Base-by-base conservation (phyloP, 768 basidiomycete species). In the Phylloporus scabripes region DNA sequence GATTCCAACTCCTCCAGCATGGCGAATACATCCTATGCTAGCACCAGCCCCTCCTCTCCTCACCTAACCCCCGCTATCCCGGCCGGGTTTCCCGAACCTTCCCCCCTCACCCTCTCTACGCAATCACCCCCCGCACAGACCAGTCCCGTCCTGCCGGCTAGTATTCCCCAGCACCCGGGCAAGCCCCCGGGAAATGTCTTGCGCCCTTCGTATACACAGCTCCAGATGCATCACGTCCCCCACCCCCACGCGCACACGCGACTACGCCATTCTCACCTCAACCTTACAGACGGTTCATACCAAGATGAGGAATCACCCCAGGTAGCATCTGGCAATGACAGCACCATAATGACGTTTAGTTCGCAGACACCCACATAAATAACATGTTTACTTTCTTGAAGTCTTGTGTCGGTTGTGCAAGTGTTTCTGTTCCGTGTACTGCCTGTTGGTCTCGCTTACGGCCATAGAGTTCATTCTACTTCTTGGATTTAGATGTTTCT, bases 211-310 rank as follows among this genome's bases (percentile, higher is more conserved):
- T 87, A 82, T 60, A 66, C 77, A 12, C 62, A 73, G 5, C 60
- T 74, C 20, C 82, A 78, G 60, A 85, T 89, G 83, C 86, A 88
- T 57, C 87, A 87, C 54, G 83, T 88, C 39, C 83, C 86, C 1
- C 86, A 87, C 54, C 84, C 86, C 2, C 86, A 87, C 50, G 83
- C 85, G 0, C 85, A 88, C 57, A 81, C 85, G 0, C 77, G 84
- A 29, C 83, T 85, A 53, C 86, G 83, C 54, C 82, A 83, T 57
- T 74, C 78, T 3, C 72, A 75, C 51, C 54, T 82, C 36, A 72
- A 71, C 57, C 76, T 76, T 49, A 58, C 72, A n/a, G 70, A 71
- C 46, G 53, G 59, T 20, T 60, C 71, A 49, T 72, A 74, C 48
- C 58, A 71, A 33, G 57, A 60, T 47, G 52, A 63, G 45, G 59